Evolutionary conservation across 1,139 yeast species (phyloP), one percentile per base, ranked within the genome.

Genomic region (Pichia sp.): DNA sequence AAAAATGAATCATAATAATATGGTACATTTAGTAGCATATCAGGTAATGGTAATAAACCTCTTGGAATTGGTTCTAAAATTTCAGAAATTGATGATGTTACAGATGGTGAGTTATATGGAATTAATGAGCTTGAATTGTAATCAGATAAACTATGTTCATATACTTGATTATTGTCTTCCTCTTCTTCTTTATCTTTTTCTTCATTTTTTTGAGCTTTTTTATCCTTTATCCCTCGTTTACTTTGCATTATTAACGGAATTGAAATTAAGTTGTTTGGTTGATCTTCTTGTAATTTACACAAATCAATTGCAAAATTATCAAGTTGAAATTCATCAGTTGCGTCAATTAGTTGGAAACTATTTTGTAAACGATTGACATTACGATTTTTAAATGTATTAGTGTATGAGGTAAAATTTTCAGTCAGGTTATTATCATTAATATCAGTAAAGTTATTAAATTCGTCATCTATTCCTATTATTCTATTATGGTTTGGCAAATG

Each of bases 1-100:
- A 81, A 81, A 69, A 86, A 80, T 27, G 83, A 70, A 52, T 78
- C 78, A 42, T 81, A 69, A 62, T 82, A 81, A 57, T 74, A 76
- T 1, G 87, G 85, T 3, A 81, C 84, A 52, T 76, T 76, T 14
- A 79, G 66, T 31, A 84, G 67, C 14, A 81, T 64, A 53, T 81
- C 83, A 0, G 90, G 89, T 22, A 82, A 66, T 3, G 84, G 85
- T 11, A 70, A 62, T 5, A 83, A 63, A 45, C 77, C 76, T 1
- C 76, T 72, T 1, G 86, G 86, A 14, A 81, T 71, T 11, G 59
- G 47, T 33, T 62, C 67, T 16, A 59, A 34, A 5, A 48, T 44
- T n/a, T 56, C 61, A 2, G 58, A 49, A 16, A 53, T 43, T 7
- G 59, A 49, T 4, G 61, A 49, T 3, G 59, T 45, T 14, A 57